These are phyloP conservation scores for Nigrospora oryzae DNA, from an alignment of 2,329 filamentous ascomycete species.

Conservation along the genomic window DNA sequence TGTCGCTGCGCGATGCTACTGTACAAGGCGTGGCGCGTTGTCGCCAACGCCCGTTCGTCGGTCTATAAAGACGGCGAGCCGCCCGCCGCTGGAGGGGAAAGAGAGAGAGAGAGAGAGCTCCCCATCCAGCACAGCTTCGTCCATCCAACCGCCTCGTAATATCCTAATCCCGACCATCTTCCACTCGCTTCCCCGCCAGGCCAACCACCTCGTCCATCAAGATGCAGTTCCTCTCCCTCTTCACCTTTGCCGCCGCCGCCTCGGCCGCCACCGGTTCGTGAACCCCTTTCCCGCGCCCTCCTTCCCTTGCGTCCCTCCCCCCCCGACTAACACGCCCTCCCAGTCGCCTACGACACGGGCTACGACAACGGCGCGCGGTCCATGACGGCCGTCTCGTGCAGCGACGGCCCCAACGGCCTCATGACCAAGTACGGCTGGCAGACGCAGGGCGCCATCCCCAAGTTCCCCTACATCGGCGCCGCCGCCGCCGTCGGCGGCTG, in stretches of 20 bases:
- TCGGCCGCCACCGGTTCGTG: constrained; percentile 16
- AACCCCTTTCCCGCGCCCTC: background rate
- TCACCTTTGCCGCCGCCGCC: constrained; percentile 17
- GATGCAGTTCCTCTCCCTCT: constrained; percentile 19
- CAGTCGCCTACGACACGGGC: constrained; percentile 62
- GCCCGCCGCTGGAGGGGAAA: background rate
- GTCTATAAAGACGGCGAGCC: background rate
- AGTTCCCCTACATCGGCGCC: constrained; percentile 49
- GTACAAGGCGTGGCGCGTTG: background rate
- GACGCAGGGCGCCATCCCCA: constrained; percentile 40
- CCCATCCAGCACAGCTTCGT: background rate
- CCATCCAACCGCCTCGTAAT: background rate
- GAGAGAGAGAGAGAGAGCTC: background rate
- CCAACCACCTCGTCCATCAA: constrained; percentile 5
- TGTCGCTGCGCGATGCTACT: background rate
- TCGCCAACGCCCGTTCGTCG: background rate
- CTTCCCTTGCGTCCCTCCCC: background rate
- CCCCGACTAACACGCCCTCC: constrained; percentile 13
- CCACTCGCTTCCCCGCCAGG: background rate
- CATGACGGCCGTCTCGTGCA: constrained; percentile 54
- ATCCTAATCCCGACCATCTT: background rate
- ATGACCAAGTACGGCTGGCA: constrained; percentile 52
- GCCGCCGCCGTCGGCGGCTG: constrained; percentile 41
- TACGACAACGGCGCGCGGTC: constrained; percentile 56
- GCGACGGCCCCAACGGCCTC: constrained; percentile 59